Percentiles rank a stretch among this genome's conserved stretches.
These are phyloP conservation scores for Beta lomatogona DNA, from an alignment of 179 eudicot genomes.

Conservation along the genomic window DNA sequence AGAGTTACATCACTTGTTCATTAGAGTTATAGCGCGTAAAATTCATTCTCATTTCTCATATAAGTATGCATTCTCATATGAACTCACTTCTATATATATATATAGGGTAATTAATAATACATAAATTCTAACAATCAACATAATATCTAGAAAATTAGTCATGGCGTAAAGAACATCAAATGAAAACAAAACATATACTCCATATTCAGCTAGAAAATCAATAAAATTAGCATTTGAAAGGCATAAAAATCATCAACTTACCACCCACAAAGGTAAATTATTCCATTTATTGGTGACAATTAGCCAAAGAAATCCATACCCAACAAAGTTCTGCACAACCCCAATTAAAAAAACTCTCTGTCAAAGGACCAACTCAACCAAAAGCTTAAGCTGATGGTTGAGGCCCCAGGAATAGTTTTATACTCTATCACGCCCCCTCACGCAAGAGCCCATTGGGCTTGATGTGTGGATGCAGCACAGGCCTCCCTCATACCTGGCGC, in stretches of 20 bases:
- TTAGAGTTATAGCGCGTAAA: too few species aligned
- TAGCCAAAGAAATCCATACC: slow-evolving; percentile 75
- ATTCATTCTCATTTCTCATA: too few species aligned
- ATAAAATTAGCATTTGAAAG: neutral
- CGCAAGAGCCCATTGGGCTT: too few species aligned
- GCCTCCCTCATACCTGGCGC: too few species aligned
- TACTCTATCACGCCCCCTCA: too few species aligned
- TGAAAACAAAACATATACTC: neutral
- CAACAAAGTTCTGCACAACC: slow-evolving; percentile 58
- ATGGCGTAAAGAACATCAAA: neutral
- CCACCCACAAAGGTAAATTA: slow-evolving; percentile 69
- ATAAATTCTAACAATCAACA: neutral
- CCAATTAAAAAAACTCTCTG: slow-evolving; percentile 58
- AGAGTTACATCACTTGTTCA: too few species aligned
- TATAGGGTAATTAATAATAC: neutral
- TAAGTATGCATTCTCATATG: too few species aligned
- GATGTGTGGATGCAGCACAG: too few species aligned
- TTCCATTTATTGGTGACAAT: slow-evolving; percentile 50
- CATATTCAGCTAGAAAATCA: neutral
- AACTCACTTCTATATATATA: too few species aligned
- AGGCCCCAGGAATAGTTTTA: too few species aligned
- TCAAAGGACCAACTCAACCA: too few species aligned
- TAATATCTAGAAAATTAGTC: neutral
- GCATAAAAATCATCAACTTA: slow-evolving; percentile 23
- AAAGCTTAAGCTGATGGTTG: too few species aligned